Evolutionary conservation across 2,329 filamentous ascomycete species (phyloP).

Genomic region (Cadophora sp.): DNA sequence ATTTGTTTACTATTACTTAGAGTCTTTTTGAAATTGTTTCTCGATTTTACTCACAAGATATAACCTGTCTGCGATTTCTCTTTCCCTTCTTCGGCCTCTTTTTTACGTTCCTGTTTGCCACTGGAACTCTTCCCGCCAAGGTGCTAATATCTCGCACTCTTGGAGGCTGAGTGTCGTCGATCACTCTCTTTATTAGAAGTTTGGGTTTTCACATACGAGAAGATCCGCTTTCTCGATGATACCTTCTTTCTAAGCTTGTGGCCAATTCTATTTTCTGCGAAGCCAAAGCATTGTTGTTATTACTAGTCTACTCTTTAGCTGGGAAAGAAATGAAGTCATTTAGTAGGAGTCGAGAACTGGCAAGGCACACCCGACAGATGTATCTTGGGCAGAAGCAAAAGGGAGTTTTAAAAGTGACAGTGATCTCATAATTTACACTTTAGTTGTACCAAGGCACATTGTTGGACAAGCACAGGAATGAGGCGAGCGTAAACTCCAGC

Average conservation of each 20-base stretch:
- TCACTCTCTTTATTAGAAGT: neutral
- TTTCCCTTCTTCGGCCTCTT: neutral
- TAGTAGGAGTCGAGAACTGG: too few relatives aligned
- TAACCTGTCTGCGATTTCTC: neutral
- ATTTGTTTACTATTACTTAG: neutral
- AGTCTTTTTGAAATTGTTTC: neutral
- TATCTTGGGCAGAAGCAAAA: too few relatives aligned
- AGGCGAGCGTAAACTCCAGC: neutral
- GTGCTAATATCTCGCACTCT: slow-evolving; percentile 1
- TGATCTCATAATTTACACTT: neutral
- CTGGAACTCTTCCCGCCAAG: neutral
- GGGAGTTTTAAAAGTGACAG: neutral
- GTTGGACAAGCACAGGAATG: neutral
- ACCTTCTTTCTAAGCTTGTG: neutral
- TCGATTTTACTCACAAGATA: neutral
- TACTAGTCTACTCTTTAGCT: too few relatives aligned
- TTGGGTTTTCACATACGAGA: slow-evolving; percentile 1
- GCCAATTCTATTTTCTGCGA: too few relatives aligned
- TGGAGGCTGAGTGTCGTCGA: slow-evolving; percentile 2
- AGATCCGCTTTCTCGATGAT: slow-evolving; percentile 1
- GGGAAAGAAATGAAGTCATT: too few relatives aligned
- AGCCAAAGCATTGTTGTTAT: too few relatives aligned
- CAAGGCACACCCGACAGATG: neutral
- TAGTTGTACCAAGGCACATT: neutral
- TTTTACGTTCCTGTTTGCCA: neutral